These are phyloP conservation scores for Rhodotorula sp. DNA, from an alignment of 1,284 basidiomycete genomes.

Conservation along the genomic window DNA sequence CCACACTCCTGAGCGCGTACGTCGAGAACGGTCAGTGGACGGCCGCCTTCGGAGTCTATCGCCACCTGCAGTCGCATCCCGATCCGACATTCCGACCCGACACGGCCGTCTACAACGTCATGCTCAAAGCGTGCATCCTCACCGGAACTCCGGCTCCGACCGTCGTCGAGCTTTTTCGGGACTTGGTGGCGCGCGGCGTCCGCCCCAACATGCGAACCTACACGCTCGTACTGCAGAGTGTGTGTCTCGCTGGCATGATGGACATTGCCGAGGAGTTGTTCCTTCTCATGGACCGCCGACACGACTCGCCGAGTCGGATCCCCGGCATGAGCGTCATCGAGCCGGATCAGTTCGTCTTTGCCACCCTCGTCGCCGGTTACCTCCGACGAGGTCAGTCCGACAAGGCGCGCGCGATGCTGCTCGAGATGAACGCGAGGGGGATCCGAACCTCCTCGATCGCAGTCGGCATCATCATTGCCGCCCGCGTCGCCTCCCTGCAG, in stretches of 20 bases:
- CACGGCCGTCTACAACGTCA: conserved; percentile 63
- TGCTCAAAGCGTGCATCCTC: conserved; percentile 81
- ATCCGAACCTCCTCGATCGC: conserved; percentile 70
- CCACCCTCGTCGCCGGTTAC: conserved; percentile 80
- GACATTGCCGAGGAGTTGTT: conserved; percentile 67
- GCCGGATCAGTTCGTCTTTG: conserved; percentile 62
- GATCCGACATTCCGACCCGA: conserved; percentile 42
- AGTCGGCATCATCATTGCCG: conserved; percentile 66
- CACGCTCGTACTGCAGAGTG: conserved; percentile 75
- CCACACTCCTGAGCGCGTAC: conserved; percentile 76
- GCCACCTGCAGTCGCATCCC: conserved; percentile 59
- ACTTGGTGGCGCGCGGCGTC: conserved; percentile 57
- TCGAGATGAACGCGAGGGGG: conserved; percentile 67
- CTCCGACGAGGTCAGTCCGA: conserved; percentile 60
- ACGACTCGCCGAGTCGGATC: neutral
- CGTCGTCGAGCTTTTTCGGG: conserved; percentile 65
- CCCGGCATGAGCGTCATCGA: conserved; percentile 26
- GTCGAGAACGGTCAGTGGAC: conserved; percentile 78
- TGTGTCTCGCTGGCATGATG: conserved; percentile 72
- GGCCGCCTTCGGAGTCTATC: conserved; percentile 68
- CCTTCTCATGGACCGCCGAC: conserved; percentile 59
- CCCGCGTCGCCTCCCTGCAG: conserved; percentile 53
- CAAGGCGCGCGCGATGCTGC: conserved; percentile 67
- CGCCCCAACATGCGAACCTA: conserved; percentile 68
- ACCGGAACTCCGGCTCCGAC: conserved; percentile 71